A percentile compares a stretch with the other conserved stretches of the same genome.
Conservation (phyloP, 225 moss, liverwort and hornwort genomes). For the Takakia lepidozioides region DNA sequence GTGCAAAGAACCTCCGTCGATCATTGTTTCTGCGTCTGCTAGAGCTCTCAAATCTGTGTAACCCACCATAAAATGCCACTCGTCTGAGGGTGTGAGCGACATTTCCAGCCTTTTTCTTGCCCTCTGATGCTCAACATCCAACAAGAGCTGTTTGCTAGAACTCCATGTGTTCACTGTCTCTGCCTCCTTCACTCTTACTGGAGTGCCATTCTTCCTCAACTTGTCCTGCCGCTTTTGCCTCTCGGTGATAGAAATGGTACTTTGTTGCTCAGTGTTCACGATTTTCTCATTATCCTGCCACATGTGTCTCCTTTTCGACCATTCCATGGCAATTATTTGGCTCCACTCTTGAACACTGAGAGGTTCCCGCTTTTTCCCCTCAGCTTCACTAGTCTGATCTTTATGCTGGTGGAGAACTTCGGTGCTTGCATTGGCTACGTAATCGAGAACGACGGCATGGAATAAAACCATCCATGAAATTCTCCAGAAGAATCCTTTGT, state of each 20-base stretch:
- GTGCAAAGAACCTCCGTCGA: slow-evolving; percentile 12
- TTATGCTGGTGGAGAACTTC: too few species aligned
- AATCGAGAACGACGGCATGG: too few species aligned
- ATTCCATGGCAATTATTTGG: slow-evolving; percentile 3
- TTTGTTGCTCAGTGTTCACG: neutral
- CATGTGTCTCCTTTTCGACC: neutral
- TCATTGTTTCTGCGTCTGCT: slow-evolving; percentile 16
- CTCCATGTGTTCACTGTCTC: neutral
- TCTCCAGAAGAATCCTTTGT: too few species aligned
- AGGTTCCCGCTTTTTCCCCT: neutral
- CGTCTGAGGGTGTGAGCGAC: slow-evolving; percentile 27
- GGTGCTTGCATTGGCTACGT: too few species aligned
- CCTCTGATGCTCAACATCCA: slow-evolving; percentile 5
- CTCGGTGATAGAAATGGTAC: neutral
- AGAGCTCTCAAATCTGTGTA: slow-evolving; percentile 26
- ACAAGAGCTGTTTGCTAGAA: neutral
- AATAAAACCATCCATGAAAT: too few species aligned
- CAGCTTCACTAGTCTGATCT: too few species aligned
- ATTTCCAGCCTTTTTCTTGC: slow-evolving; percentile 5
- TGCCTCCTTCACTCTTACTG: neutral
- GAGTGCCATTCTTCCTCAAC: neutral
- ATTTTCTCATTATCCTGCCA: too few species aligned
- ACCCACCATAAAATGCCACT: slow-evolving; percentile 51
- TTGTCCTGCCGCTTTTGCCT: neutral
- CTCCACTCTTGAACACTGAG: slow-evolving; percentile 6